Evolutionary conservation across 2,329 filamentous ascomycete genomes (phyloP).

Genomic region (Monosporascus sp.): DNA sequence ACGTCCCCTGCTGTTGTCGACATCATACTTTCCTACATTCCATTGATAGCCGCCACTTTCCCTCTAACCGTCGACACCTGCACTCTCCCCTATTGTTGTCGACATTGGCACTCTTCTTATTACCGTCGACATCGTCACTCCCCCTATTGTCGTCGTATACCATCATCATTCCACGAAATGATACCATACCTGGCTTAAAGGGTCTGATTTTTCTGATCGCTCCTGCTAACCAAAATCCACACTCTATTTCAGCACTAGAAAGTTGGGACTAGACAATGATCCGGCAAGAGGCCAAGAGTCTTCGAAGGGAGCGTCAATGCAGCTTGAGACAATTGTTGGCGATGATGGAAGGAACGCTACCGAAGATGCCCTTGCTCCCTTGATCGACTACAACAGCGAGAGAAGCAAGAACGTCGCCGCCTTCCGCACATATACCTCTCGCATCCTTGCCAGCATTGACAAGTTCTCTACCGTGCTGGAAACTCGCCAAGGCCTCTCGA

Average conservation of each 20-base stretch:
- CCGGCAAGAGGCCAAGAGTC: neutral
- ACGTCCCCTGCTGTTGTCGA: too few species aligned
- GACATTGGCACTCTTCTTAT: too few species aligned
- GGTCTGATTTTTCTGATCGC: too few species aligned
- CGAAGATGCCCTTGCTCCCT: neutral
- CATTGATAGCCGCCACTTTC: too few species aligned
- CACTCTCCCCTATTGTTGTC: too few species aligned
- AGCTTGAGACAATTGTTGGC: neutral
- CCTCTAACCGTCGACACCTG: too few species aligned
- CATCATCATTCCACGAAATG: too few species aligned
- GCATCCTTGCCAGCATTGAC: neutral
- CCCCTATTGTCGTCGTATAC: too few species aligned
- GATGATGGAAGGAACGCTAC: neutral
- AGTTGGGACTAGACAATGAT: neutral
- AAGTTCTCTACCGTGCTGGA: neutral
- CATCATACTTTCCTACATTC: too few species aligned
- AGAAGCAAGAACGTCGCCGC: neutral
- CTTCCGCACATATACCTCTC: neutral
- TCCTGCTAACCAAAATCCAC: too few species aligned
- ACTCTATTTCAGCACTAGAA: neutral
- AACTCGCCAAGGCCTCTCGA: neutral
- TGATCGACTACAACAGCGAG: neutral
- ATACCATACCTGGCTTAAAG: too few species aligned
- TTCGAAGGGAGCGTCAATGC: neutral
- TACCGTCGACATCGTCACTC: too few species aligned